These are phyloP conservation scores for Pilatotrama ljubarskyi DNA, from an alignment of 768 basidiomycete species.

Conservation along the genomic window DNA sequence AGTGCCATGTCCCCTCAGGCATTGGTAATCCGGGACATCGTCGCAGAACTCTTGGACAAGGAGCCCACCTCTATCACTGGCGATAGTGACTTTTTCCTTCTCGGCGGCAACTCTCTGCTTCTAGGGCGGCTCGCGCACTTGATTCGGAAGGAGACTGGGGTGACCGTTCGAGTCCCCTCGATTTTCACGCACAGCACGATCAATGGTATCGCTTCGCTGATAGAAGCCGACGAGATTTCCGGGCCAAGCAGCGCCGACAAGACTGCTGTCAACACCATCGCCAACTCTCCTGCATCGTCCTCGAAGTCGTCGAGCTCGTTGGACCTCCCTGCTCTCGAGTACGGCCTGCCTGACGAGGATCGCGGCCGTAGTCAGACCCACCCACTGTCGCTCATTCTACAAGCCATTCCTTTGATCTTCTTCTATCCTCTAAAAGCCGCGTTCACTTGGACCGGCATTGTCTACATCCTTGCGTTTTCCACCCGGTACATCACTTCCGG, in stretches of 20 bases:
- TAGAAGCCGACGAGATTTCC: slow-evolving; percentile 26
- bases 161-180: slow-evolving; percentile 38
- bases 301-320: slow-evolving; percentile 8
- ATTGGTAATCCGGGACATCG: slow-evolving; percentile 23
- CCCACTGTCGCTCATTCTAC: slow-evolving; percentile 41
- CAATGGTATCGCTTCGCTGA: slow-evolving; percentile 40
- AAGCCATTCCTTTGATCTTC: slow-evolving; percentile 43
- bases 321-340: slow-evolving; percentile 18
- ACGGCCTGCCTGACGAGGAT: neutral
- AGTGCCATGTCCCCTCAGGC: slow-evolving; percentile 20
- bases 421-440: slow-evolving; percentile 49
- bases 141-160: slow-evolving; percentile 33
- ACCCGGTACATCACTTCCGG: slow-evolving; percentile 30
- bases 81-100: slow-evolving; percentile 28
- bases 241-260: slow-evolving; percentile 2
- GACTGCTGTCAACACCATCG: slow-evolving; percentile 15
- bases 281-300: slow-evolving; percentile 5
- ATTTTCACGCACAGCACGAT: slow-evolving; percentile 47
- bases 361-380: slow-evolving; percentile 26
- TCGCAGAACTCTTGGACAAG: slow-evolving; percentile 25
- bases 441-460: slow-evolving; percentile 42
- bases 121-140: slow-evolving; percentile 23
- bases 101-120: slow-evolving; percentile 52
- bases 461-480: slow-evolving; percentile 40
- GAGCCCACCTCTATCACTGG: slow-evolving; percentile 24